Base-by-base conservation (phyloP, 2,329 filamentous ascomycete species). In the Akanthomyces uredinophilus region DNA sequence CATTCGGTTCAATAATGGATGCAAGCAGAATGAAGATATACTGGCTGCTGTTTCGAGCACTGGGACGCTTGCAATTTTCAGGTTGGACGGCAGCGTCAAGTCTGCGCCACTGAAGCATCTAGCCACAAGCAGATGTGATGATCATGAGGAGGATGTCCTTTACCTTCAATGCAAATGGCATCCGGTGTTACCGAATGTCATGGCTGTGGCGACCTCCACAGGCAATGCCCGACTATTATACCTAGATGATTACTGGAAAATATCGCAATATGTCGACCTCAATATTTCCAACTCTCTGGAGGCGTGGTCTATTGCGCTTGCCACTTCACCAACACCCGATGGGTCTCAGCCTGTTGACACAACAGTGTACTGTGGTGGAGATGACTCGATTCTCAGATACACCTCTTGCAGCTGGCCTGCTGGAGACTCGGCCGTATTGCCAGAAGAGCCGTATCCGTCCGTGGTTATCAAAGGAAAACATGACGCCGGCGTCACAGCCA, bases 401-500 rank as follows among this genome's bases (percentile, higher is more conserved):
- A 75, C 73, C 22, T 75, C 72, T 2, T 81, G 70, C 63, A 47
- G 62, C 11, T 70, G 65, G 63, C n/a, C 24, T 14, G 37, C 20
- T 11, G 61, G 66, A n/a, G 55, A 61, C 4, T 46, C 54, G 3
- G 58, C 65, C 11, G 50, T 62, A 14, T 61, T 63, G 2, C 39
- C 65, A 7, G 44, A 70, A 44, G 50, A 65, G 18, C 70, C 66
- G 1, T 73, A 69, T 63, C 63, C 70, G 7, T 64, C 70, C 1
- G 63, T 73, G 8, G 65, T 64, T 16, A 67, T 77, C 32, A 87
- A 80, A 64, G 71, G 72, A n/a, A 65, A 68, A 32, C 92, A 96
- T 69, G 79, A 80, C n/a, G 92, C 92, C 1, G 94, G 95, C 13
- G 90, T 98, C 1, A 96, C 93, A 0, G 86, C 91, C 2, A 95